These are phyloP conservation scores for Dactylellina haptotyla DNA, from an alignment of 2,329 filamentous ascomycete species.

Conservation along the genomic window DNA sequence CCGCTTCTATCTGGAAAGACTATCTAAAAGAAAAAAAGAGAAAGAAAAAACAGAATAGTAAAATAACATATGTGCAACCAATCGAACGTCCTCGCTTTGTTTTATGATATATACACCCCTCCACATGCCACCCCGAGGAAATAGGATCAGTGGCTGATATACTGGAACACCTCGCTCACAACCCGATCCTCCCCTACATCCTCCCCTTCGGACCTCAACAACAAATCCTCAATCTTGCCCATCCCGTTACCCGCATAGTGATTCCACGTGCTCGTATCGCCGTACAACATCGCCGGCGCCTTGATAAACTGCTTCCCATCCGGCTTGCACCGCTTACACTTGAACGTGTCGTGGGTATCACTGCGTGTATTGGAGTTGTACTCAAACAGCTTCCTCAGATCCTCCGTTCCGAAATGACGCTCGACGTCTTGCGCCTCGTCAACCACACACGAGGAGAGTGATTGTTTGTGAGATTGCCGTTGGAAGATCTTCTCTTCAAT, in stretches of 20 bases:
- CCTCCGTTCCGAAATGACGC: constrained; percentile 92
- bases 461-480: constrained; percentile 97
- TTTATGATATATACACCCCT: no score
- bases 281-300: constrained; percentile 93
- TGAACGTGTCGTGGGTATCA: constrained; percentile 98
- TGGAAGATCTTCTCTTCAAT: constrained; percentile 99
- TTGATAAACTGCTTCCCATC: constrained; percentile 89
- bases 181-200: constrained; percentile 67
- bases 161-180: constrained; percentile 96
- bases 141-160: constrained; percentile 81
- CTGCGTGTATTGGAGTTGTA: constrained; percentile 85
- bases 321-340: constrained; percentile 87
- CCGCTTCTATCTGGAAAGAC: not conserved
- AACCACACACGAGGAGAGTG: constrained; percentile 92
- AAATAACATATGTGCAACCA: no score
- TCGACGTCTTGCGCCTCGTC: constrained; percentile 97
- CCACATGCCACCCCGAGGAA: not conserved
- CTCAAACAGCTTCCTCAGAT: constrained; percentile 90
- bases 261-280: constrained; percentile 99
- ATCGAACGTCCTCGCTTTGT: no score
- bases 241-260: constrained; percentile 88
- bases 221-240: constrained; percentile 84
- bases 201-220: constrained; percentile 84
- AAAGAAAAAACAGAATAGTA: no score
- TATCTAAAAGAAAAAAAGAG: not conserved